Percentiles rank a stretch among this genome's conserved stretches.
Evolutionary conservation across 2,329 filamentous ascomycete species (phyloP).

Genomic region (Penicillium nordicum): DNA sequence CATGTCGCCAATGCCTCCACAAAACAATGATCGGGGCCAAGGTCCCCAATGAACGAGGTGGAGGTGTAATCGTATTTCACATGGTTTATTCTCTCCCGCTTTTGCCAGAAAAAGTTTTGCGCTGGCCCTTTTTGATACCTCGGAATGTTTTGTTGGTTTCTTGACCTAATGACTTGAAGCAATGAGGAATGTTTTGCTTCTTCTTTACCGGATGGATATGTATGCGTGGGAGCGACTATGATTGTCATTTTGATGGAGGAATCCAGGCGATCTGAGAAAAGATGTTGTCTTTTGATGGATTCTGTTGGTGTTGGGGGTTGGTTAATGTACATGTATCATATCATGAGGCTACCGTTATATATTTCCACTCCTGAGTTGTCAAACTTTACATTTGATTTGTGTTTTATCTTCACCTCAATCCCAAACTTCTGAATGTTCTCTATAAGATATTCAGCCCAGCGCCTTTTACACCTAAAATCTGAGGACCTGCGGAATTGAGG

Average conservation of each 20-base stretch:
- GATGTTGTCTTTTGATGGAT: background rate
- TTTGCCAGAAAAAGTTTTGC: background rate
- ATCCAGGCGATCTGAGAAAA: background rate
- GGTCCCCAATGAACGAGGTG: conserved; percentile 4
- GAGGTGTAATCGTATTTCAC: background rate
- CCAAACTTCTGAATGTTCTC: background rate
- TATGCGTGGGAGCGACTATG: background rate
- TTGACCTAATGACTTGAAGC: background rate
- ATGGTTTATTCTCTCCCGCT: background rate
- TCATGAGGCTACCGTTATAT: background rate
- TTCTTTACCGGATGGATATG: background rate
- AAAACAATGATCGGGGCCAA: conserved; percentile 12
- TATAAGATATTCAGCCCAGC: background rate
- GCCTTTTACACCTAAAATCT: too few species aligned
- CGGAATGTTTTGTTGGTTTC: background rate
- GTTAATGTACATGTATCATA: conserved; percentile 3
- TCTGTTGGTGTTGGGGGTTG: background rate
- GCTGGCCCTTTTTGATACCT: background rate
- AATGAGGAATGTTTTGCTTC: background rate
- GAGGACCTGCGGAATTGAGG: too few species aligned
- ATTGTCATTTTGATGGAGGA: background rate
- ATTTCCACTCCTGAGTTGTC: conserved; percentile 2
- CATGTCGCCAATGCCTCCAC: conserved; percentile 12
- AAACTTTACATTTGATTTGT: background rate
- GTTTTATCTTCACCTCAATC: background rate